phyloP scores from a whole-genome alignment of 2,329 filamentous ascomycete genomes.

The Colletotrichum phormii region DNA sequence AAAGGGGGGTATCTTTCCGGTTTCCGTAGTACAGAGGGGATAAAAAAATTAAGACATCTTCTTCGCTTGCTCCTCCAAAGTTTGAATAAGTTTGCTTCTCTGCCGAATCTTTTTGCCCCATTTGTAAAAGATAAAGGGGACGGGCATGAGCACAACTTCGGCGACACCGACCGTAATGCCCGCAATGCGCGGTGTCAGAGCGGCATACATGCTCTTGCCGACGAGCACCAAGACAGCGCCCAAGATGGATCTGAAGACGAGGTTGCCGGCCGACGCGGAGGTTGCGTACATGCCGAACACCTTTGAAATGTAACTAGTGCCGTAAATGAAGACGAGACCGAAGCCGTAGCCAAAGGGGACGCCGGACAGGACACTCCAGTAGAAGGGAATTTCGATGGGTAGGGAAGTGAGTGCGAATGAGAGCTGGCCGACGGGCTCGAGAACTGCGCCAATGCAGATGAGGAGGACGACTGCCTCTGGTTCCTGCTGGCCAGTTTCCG shows the following conservation, averaged over 20 bases:
- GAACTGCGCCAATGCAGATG: conserved; percentile 70
- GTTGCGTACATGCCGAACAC: conserved; percentile 76
- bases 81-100: conserved; percentile 34
- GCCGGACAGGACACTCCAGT: conserved; percentile 70
- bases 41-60: conserved; percentile 18
- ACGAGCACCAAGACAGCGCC: conserved; percentile 71
- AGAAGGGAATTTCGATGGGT: conserved; percentile 69
- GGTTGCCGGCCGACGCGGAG: conserved; percentile 72
- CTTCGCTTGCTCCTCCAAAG: conserved; percentile 33
- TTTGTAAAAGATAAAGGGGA: conserved; percentile 70
- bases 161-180: conserved; percentile 53
- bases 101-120: conserved; percentile 41
- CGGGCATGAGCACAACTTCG: conserved; percentile 67
- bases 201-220: conserved; percentile 67
- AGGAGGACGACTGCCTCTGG: conserved; percentile 74
- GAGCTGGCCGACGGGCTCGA: conserved; percentile 69
- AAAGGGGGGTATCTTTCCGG: conserved; percentile 30
- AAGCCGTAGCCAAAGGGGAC: conserved; percentile 74
- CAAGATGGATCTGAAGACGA: conserved; percentile 67
- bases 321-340: conserved; percentile 73
- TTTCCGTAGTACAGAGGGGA: background rate
- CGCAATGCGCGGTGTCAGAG: conserved; percentile 70
- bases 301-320: conserved; percentile 71
- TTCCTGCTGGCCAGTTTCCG: conserved; percentile 66
- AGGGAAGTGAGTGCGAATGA: conserved; percentile 75